phyloP scores from a whole-genome alignment of 371 early-diverging fungal species.

The Mortierella sp. region DNA sequence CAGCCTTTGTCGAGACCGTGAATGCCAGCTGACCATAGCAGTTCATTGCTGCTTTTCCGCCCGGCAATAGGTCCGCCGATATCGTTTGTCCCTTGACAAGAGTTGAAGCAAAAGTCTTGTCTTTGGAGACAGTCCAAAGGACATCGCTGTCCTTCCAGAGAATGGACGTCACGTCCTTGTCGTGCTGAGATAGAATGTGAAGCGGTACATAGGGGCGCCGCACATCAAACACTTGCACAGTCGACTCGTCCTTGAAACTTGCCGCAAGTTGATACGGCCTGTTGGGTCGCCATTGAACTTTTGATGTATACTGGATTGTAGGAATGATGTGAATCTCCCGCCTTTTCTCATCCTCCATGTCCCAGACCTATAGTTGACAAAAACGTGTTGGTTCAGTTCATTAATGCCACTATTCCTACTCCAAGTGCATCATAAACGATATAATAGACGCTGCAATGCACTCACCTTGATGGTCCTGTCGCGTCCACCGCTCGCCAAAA shows the following conservation, averaged over 20 bases:
- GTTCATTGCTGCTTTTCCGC: conserved; percentile 78
- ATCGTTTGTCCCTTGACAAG: conserved; percentile 62
- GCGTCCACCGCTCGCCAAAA: conserved; percentile 86
- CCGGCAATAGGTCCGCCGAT: conserved; percentile 64
- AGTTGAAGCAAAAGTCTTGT: conserved; percentile 76
- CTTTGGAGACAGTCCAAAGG: conserved; percentile 85
- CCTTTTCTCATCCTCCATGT: conserved; percentile 77
- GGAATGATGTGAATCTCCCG: conserved; percentile 76
- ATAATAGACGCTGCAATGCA: background rate
- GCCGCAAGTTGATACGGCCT: conserved; percentile 81
- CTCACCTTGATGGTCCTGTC: conserved; percentile 86
- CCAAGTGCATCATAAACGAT: too few relatives aligned
- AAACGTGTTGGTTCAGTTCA: background rate
- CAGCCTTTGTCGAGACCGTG: conserved; percentile 59
- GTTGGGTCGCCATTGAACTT: conserved; percentile 87
- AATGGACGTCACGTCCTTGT: conserved; percentile 80
- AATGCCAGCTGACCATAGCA: conserved; percentile 80
- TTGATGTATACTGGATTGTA: conserved; percentile 80
- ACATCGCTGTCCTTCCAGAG: conserved; percentile 77
- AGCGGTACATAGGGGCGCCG: conserved; percentile 81
- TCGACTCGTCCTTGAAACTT: conserved; percentile 75
- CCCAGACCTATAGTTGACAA: conserved; percentile 76
- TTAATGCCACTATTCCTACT: too few relatives aligned
- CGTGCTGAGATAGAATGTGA: conserved; percentile 80
- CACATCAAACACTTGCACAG: conserved; percentile 86